These are phyloP conservation scores for Cryomyces antarcticus DNA, from an alignment of 495 filamentous ascomycete species.

Conservation along the genomic window DNA sequence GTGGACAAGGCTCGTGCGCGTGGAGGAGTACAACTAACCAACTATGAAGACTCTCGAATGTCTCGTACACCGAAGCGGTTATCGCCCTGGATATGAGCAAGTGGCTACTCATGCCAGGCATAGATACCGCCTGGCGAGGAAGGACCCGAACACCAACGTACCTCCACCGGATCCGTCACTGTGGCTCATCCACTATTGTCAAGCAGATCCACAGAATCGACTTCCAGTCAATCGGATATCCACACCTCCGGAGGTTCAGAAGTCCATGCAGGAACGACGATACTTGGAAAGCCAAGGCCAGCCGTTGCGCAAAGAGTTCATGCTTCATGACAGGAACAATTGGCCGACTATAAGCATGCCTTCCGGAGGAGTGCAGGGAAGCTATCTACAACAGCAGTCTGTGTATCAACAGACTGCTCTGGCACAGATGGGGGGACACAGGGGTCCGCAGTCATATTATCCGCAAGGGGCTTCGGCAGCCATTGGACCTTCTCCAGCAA, in stretches of 20 bases:
- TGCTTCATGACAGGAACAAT: slow-evolving; percentile 67
- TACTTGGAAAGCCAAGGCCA: slow-evolving; percentile 61
- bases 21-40: neutral
- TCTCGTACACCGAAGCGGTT: slow-evolving; percentile 60
- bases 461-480: slow-evolving; percentile 12
- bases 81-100: slow-evolving; percentile 42
- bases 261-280: slow-evolving; percentile 38
- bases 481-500: slow-evolving; percentile 29
- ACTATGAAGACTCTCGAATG: slow-evolving; percentile 49
- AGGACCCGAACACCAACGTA: slow-evolving; percentile 34
- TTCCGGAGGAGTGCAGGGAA: slow-evolving; percentile 8
- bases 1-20: slow-evolving; percentile 9
- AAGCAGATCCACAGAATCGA: slow-evolving; percentile 48
- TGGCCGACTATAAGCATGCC: slow-evolving; percentile 77
- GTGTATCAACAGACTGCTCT: slow-evolving; percentile 1
- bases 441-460: slow-evolving; percentile 1
- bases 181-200: slow-evolving; percentile 87
- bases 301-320: slow-evolving; percentile 72
- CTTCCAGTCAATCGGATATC: slow-evolving; percentile 45
- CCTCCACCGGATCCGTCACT: slow-evolving; percentile 57
- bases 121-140: slow-evolving; percentile 63
- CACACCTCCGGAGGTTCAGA: slow-evolving; percentile 33
- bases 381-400: slow-evolving; percentile 8
- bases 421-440: neutral
- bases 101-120: slow-evolving; percentile 53